Evolutionary conservation across 108 stramenopile species (phyloP).

Genomic region (Stephanodiscus minutulus): DNA sequence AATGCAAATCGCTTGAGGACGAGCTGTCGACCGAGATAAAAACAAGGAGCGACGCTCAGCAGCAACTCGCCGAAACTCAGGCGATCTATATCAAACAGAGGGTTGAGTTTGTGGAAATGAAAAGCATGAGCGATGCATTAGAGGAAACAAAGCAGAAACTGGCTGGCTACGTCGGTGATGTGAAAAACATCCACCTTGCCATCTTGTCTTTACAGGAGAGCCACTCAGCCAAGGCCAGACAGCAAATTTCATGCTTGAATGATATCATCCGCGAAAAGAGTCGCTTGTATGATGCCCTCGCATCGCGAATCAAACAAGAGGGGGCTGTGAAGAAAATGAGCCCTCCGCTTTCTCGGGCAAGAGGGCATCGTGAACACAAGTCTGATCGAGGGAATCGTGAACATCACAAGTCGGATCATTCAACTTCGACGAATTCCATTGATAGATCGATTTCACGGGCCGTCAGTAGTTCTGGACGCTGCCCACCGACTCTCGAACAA

Average conservation of each 20-base stretch:
- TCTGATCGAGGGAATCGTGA: conserved; percentile 1
- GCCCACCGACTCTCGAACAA: conserved; percentile 4
- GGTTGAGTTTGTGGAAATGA: conserved; percentile 7
- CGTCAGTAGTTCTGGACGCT: conserved; percentile 14
- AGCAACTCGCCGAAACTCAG: too few relatives aligned
- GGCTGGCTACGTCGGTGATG: conserved; percentile 18
- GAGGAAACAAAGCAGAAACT: conserved; percentile 8
- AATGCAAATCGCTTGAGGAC: conserved; percentile 24
- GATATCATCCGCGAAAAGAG: conserved; percentile 30
- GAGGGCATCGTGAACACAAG: conserved; percentile 1
- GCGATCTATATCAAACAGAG: too few relatives aligned
- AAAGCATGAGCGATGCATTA: conserved; percentile 7
- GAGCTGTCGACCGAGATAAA: conserved; percentile 10
- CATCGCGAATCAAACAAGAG: conserved; percentile 11
- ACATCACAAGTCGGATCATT: conserved; percentile 14
- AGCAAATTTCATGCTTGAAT: conserved; percentile 31
- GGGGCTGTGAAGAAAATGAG: conserved; percentile 7
- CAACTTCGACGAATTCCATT: conserved; percentile 25
- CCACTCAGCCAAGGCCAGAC: conserved; percentile 16
- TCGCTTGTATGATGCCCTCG: neutral
- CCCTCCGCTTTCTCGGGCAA: neutral
- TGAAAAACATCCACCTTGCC: conserved; percentile 15
- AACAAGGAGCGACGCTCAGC: too few relatives aligned
- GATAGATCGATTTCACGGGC: conserved; percentile 15
- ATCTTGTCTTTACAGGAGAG: conserved; percentile 2